These are phyloP conservation scores for Citrullus mucosospermus DNA, from an alignment of 306 rosid genomes.

Conservation along the genomic window DNA sequence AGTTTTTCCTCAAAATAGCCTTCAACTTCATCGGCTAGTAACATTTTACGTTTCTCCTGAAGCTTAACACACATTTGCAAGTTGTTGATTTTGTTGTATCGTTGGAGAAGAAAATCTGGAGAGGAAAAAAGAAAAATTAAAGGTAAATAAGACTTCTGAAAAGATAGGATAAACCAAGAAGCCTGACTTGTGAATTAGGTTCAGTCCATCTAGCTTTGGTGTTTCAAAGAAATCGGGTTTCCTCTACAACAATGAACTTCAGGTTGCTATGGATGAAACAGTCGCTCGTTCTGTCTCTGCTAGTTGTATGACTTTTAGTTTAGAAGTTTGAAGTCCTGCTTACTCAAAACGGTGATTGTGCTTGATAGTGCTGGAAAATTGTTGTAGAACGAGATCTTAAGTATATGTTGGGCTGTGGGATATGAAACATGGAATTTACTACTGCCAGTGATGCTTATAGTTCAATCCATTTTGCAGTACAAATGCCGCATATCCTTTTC, in stretches of 20 bases:
- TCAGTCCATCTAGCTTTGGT: background rate
- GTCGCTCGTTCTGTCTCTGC: background rate
- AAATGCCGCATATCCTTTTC: constrained; percentile 64
- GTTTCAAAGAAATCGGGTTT: constrained; percentile 1
- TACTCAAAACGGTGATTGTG: background rate
- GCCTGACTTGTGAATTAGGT: background rate
- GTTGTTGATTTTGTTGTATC: background rate
- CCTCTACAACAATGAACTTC: background rate
- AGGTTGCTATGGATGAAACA: background rate
- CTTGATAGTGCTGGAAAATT: background rate
- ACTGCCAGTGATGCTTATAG: background rate
- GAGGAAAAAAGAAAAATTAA: background rate
- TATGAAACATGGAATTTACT: background rate
- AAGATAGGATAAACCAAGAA: background rate
- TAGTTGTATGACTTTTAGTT: no score
- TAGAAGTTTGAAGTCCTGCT: background rate
- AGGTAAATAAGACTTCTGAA: background rate
- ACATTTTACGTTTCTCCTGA: background rate
- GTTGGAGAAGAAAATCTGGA: background rate
- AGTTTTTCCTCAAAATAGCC: background rate
- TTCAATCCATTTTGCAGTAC: constrained; percentile 38
- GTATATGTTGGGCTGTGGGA: background rate
- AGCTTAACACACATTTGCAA: background rate
- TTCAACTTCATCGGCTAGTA: background rate
- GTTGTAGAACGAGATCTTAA: background rate